A percentile compares a stretch with the other conserved stretches of the same genome.
phyloP scores from a whole-genome alignment of 495 filamentous ascomycete species.

The Annulohypoxylon nitens region DNA sequence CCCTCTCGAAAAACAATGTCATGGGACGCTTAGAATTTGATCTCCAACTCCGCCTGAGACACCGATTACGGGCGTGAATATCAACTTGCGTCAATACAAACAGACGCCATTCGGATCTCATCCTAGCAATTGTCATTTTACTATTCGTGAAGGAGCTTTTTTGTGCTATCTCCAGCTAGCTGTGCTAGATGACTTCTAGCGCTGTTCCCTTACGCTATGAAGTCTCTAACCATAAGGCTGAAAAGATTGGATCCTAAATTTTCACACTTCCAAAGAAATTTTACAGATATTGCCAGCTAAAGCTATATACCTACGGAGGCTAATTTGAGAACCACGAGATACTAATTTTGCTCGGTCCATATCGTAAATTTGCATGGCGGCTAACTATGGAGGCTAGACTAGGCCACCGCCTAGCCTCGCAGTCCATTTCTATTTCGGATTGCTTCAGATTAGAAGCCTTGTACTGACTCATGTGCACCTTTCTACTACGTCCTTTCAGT shows the following conservation, averaged over 20 bases:
- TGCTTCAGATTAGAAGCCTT: constrained; percentile 6
- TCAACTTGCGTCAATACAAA: background rate
- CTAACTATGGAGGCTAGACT: constrained; percentile 11
- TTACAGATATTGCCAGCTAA: background rate
- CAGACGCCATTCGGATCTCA: constrained; percentile 10
- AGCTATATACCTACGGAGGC: background rate
- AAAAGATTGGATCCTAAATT: constrained; percentile 28
- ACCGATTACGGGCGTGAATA: constrained; percentile 1
- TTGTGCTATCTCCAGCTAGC: background rate
- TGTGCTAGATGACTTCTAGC: constrained; percentile 18
- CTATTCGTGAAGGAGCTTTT: background rate
- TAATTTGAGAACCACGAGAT: constrained; percentile 27
- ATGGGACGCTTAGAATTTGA: background rate
- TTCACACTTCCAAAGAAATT: constrained; percentile 26
- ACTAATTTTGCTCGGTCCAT: constrained; percentile 25
- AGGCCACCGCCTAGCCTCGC: constrained; percentile 6
- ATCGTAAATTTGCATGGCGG: constrained; percentile 14
- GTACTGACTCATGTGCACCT: constrained; percentile 13
- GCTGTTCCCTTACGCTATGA: constrained; percentile 11
- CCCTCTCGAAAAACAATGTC: background rate
- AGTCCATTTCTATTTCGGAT: constrained; percentile 11
- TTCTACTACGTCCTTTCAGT: background rate
- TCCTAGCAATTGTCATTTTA: background rate
- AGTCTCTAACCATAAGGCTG: constrained; percentile 31
- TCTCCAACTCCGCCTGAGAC: constrained; percentile 9